Base-by-base conservation (phyloP, 768 basidiomycete genomes). In the Mycena albidolilacea region DNA sequence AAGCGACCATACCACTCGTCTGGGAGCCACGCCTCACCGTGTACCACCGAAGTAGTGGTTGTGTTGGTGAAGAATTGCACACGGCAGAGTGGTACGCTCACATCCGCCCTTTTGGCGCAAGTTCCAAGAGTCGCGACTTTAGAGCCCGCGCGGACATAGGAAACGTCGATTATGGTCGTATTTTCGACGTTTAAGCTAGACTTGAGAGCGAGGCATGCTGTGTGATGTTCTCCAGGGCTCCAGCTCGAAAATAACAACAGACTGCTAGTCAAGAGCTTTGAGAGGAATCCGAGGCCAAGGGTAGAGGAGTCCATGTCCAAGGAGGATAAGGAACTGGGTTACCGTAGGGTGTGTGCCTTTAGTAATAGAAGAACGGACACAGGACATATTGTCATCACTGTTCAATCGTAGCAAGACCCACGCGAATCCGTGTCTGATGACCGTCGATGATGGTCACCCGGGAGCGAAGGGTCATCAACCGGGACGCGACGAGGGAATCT, bases 61-160 rank as follows among this genome's bases (percentile, higher is more conserved):
- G 73, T 74, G 3, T 64, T 44, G 0, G 69, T 71, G 61, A 30
- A 55, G 35, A 74, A 74, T 23, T 74, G 64, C 1, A 71, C 73
- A 5, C 73, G 73, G 17, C 73, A 71, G 15, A 71, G 11, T 9
- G 65, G 35, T 0, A 38, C 48, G 15, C 9, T 59, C 0, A 68
- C 70, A 37, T 30, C n/a, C 48, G 61, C 44, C 5, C 30, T 67
- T 17, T 55, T n/a, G 15, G 19, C 21, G 43, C 69, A 70, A 11
- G 69, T 30, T 21, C 73, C 73, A 1, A 43, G 52, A 3, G 69
- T 61, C 5, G 15, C 3, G 19, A 74, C 64, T 23, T 11, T 71
- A 8, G 69, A 62, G 2, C 67, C 70, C 21, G 44, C 70, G 30
- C 50, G 23, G 9, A 75, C 44, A 21, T 75, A 74, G 5, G 73